Percentiles rank a stretch among this genome's conserved stretches.
These are phyloP conservation scores for Berkeleyomyces rouxiae DNA, from an alignment of 2,329 filamentous ascomycete genomes.

Conservation along the genomic window DNA sequence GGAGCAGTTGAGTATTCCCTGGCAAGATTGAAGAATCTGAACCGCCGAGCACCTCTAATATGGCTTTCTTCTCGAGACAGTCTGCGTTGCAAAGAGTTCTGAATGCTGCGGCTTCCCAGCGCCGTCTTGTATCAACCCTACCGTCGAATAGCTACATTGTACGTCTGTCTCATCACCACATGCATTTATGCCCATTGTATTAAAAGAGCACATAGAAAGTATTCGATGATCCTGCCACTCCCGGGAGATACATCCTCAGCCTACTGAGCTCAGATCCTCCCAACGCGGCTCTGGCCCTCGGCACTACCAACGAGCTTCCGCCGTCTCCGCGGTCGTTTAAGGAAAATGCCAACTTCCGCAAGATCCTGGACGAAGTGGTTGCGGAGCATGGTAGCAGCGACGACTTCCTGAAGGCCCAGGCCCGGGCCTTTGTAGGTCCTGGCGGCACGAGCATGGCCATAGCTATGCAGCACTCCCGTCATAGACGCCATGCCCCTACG, in stretches of 20 bases:
- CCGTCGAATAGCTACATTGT: conserved; percentile 38
- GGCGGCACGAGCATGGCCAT: conserved; percentile 26
- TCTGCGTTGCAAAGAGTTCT: neutral
- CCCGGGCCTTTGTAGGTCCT: conserved; percentile 41
- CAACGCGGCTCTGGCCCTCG: conserved; percentile 36
- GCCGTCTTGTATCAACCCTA: conserved; percentile 27
- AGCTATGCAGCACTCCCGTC: conserved; percentile 4
- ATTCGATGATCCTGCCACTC: conserved; percentile 31
- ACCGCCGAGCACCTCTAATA: neutral
- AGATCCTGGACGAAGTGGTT: conserved; percentile 41
- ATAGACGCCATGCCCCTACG: conserved; percentile 16
- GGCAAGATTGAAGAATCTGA: neutral
- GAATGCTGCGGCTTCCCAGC: neutral
- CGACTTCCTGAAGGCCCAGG: conserved; percentile 37
- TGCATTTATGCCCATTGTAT: neutral
- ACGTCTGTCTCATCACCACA: conserved; percentile 17
- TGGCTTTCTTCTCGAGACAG: neutral
- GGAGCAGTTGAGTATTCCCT: neutral
- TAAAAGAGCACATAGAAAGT: conserved; percentile 32
- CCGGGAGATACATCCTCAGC: conserved; percentile 37
- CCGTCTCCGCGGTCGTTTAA: conserved; percentile 43
- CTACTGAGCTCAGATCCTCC: conserved; percentile 43
- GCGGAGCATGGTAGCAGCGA: conserved; percentile 38
- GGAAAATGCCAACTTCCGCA: conserved; percentile 42
- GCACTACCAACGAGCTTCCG: conserved; percentile 39